Base-by-base conservation (phyloP, 306 rosid genomes). In the Macrotyloma uniflorum region DNA sequence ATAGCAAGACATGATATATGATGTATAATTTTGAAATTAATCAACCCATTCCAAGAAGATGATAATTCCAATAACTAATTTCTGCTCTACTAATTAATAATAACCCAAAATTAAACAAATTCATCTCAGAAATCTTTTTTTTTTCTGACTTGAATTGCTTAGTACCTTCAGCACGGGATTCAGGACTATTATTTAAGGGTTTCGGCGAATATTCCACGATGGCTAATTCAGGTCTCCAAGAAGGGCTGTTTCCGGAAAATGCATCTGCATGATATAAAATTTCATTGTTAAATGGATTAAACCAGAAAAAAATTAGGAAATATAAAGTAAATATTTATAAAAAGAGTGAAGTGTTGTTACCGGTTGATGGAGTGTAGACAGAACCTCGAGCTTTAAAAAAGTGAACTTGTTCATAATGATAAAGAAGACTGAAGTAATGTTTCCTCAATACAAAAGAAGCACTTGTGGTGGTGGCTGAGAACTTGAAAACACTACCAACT, bases 381-480 rank as follows among this genome's bases (percentile, higher is more conserved):
- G 93, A 91, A 68, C 93, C 99, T 65, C 84, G 88, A 43, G 77
- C 80, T 76, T 85, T 83, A 47, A 91, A 93, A 77, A 90, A 87
- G 80, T 96, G 81, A 83, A 93, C 97, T 72, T 93, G 99, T 51
- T 96, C 99, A 50, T 88, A 96, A 84, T 91, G 93, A 82, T 79
- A 93, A 12, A 96, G 99, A 66, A 91, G 97, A 83, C 81, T 88
- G 4, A 75, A 79, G 77, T 96, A 96, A 79, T 93, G 99, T 57
- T 93, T 96, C 72, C 93, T 91, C 58, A 96, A 70, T 11, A 96
- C 98, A 80, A 88, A 96, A 4, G 99, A 96, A 80, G 99, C 98
- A 57, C 99, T 96, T 1, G 98, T 93, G 19, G 98, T 93, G 0
- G 98, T 91, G 3, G 99, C 87, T 47, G 97, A 88, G 82, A 96